Percentiles rank a stretch among this genome's conserved stretches.
Evolutionary conservation across 345 rosid species (phyloP).

Genomic region (Eucalyptus cloeziana): DNA sequence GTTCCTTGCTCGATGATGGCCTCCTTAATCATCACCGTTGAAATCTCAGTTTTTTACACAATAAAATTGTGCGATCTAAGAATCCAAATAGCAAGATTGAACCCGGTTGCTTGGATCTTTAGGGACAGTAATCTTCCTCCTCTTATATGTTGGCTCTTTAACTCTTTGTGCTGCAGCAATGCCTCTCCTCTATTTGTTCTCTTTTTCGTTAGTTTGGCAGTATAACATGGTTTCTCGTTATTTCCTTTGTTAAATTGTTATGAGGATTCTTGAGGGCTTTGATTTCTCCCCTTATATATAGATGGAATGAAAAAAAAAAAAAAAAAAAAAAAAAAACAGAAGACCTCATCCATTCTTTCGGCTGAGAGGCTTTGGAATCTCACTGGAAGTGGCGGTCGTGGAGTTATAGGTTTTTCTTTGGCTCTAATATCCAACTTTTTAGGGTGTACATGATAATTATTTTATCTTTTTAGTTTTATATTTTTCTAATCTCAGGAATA

Average conservation of each 20-base stretch:
- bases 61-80: neutral
- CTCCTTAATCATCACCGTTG: neutral
- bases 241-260: neutral
- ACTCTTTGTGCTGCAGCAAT: neutral
- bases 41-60: neutral
- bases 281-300: neutral
- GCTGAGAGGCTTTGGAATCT: conserved; percentile 95
- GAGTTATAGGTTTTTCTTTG: conserved; percentile 42
- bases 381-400: conserved; percentile 77
- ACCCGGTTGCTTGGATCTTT: neutral
- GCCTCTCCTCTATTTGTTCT: neutral
- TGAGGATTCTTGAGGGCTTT: neutral
- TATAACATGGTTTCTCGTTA: neutral
- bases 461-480: too few relatives aligned
- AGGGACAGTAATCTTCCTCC: neutral
- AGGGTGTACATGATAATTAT: accelerated
- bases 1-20: neutral
- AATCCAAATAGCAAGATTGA: neutral
- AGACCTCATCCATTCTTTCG: neutral
- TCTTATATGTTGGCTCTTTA: neutral
- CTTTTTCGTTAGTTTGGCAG: neutral
- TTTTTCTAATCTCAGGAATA: accelerated
- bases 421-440: neutral
- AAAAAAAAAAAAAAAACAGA: too few relatives aligned
- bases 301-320: neutral